These are phyloP conservation scores for Thielaviopsis ethacetica DNA, from an alignment of 2,329 filamentous ascomycete genomes.

Conservation along the genomic window DNA sequence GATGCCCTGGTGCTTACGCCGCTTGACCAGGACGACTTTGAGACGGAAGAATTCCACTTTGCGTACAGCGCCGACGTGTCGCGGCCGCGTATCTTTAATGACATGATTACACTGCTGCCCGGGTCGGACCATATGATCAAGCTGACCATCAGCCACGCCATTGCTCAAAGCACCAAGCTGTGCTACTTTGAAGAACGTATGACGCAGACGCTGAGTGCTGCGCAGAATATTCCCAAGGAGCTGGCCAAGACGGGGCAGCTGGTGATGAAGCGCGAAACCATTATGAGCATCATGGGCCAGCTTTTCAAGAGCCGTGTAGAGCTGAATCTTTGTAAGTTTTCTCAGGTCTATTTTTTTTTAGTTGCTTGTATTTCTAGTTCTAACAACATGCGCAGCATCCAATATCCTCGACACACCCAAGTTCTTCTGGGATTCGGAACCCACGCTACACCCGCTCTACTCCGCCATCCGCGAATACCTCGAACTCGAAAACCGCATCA, in stretches of 20 bases:
- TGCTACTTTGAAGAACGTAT: constrained; percentile 94
- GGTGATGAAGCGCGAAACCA: constrained; percentile 80
- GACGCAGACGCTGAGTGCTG: constrained; percentile 83
- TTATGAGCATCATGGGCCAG: constrained; percentile 77
- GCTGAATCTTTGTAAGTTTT: constrained; percentile 78
- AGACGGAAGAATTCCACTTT: constrained; percentile 97
- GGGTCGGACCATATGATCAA: constrained; percentile 97
- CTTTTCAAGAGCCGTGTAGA: constrained; percentile 91
- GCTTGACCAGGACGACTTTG: constrained; percentile 76
- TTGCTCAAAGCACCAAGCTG: constrained; percentile 91
- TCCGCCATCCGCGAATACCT: constrained; percentile 90
- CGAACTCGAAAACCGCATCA: constrained; percentile 89
- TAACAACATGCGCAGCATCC: constrained; percentile 43
- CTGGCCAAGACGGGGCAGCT: constrained; percentile 79
- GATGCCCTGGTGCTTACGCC: constrained; percentile 53
- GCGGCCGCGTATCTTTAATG: constrained; percentile 86
- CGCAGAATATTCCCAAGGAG: constrained; percentile 79
- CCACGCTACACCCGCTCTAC: constrained; percentile 87
- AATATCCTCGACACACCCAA: constrained; percentile 93
- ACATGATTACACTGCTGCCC: constrained; percentile 94
- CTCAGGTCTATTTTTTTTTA: background rate
- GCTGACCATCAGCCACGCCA: constrained; percentile 90
- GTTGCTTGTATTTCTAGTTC: background rate
- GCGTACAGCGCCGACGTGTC: constrained; percentile 82
- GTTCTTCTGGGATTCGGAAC: constrained; percentile 97